Evolutionary conservation across 495 filamentous ascomycete species (phyloP).

Genomic region (Jackrogersella minutella): DNA sequence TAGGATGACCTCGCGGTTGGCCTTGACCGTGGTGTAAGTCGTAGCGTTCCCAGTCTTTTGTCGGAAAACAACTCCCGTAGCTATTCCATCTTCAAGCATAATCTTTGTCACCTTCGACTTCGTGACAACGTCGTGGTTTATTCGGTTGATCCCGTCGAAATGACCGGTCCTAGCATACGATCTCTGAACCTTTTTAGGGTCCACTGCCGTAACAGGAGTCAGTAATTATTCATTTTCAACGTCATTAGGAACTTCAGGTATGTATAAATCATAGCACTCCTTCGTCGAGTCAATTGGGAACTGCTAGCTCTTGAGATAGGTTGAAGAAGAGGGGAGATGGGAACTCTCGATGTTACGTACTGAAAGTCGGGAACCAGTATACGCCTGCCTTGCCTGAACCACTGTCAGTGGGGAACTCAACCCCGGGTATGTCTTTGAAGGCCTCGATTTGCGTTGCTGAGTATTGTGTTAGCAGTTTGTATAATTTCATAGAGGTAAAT

Average conservation of each 20-base stretch:
- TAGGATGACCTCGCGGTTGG: constrained; percentile 65
- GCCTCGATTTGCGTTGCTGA: constrained; percentile 47
- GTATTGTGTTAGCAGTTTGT: background rate
- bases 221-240: background rate
- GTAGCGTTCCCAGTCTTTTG: constrained; percentile 34
- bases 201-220: constrained; percentile 22
- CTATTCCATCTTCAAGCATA: constrained; percentile 46
- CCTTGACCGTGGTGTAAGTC: constrained; percentile 43
- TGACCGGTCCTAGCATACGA: constrained; percentile 55
- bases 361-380: constrained; percentile 57
- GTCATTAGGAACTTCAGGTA: background rate
- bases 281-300: background rate
- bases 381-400: constrained; percentile 51
- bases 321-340: background rate
- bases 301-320: too few species aligned
- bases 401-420: constrained; percentile 52
- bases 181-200: constrained; percentile 47
- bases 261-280: background rate
- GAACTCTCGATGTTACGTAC: background rate
- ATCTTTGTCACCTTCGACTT: constrained; percentile 51
- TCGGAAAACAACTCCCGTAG: constrained; percentile 48
- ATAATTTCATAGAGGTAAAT: background rate
- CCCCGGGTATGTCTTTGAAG: constrained; percentile 50
- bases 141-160: constrained; percentile 43
- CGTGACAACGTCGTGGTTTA: constrained; percentile 51